These are phyloP conservation scores for Penicillium janthinellum DNA, from an alignment of 2,329 filamentous ascomycete species.

Conservation along the genomic window DNA sequence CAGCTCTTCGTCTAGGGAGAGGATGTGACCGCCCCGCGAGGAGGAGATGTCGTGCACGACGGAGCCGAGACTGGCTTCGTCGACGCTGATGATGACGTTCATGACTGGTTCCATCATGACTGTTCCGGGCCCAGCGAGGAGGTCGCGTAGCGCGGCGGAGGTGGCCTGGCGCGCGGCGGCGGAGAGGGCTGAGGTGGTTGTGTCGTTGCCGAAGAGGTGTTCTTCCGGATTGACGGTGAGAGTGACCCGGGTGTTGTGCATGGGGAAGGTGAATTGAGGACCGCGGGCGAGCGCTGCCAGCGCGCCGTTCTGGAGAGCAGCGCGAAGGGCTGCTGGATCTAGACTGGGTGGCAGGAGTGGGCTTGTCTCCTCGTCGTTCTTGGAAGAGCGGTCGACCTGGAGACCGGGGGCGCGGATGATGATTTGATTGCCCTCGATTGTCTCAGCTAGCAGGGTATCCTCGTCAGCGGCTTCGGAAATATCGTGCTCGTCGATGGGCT, in stretches of 20 bases:
- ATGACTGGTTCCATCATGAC: slow-evolving; percentile 91
- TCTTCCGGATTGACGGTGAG: slow-evolving; percentile 67
- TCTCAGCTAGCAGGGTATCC: slow-evolving; percentile 45
- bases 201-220: slow-evolving; percentile 68
- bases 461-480: slow-evolving; percentile 17
- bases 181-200: slow-evolving; percentile 67
- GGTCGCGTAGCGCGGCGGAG: slow-evolving; percentile 66
- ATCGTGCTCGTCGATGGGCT: slow-evolving; percentile 55
- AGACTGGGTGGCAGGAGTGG: slow-evolving; percentile 59
- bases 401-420: slow-evolving; percentile 58
- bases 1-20: slow-evolving; percentile 65
- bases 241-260: slow-evolving; percentile 73
- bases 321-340: slow-evolving; percentile 51
- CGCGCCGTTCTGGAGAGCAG: slow-evolving; percentile 73
- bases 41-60: slow-evolving; percentile 82
- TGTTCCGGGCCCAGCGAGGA: slow-evolving; percentile 44
- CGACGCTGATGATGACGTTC: slow-evolving; percentile 82
- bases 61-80: slow-evolving; percentile 75
- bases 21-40: slow-evolving; percentile 70
- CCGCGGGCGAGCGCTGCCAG: slow-evolving; percentile 83
- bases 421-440: slow-evolving; percentile 71
- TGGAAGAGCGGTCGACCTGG: slow-evolving; percentile 38
- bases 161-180: slow-evolving; percentile 70
- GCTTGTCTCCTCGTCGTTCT: slow-evolving; percentile 42
- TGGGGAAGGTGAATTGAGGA: slow-evolving; percentile 74